These are phyloP conservation scores for Postia placenta DNA, from an alignment of 768 basidiomycete genomes.

Conservation along the genomic window DNA sequence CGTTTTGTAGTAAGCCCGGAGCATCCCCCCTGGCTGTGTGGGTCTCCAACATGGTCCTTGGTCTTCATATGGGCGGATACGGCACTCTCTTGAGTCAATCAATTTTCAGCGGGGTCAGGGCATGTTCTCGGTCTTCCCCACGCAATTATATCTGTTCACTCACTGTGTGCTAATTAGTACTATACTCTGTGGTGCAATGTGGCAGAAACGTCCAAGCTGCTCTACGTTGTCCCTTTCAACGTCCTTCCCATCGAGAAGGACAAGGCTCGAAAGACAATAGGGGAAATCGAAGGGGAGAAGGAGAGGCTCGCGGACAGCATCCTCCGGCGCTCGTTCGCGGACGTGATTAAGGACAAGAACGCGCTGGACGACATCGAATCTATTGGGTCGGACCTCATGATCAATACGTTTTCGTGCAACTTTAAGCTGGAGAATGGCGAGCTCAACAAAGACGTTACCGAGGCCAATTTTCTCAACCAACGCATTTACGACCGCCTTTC, in stretches of 20 bases:
- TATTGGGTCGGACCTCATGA: constrained; percentile 37
- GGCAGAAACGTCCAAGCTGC: constrained; percentile 19
- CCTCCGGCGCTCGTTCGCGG: constrained; percentile 23
- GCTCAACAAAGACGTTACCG: constrained; percentile 31
- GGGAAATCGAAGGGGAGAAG: constrained; percentile 20
- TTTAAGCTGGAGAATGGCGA: constrained; percentile 27
- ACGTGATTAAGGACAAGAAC: constrained; percentile 22
- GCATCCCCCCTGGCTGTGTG: constrained; percentile 34
- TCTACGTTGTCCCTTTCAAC: constrained; percentile 35
- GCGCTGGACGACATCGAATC: constrained; percentile 21
- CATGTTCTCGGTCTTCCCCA: constrained; percentile 10
- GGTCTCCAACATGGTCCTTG: constrained; percentile 33
- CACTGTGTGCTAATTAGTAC: no score
- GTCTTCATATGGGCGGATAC: constrained; percentile 33
- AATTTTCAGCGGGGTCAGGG: constrained; percentile 30
- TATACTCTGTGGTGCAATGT: neutral
- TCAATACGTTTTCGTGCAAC: constrained; percentile 41
- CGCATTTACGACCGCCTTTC: constrained; percentile 35
- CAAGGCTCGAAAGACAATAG: constrained; percentile 3
- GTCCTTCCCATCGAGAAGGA: constrained; percentile 30
- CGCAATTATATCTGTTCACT: no score
- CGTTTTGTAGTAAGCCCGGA: constrained; percentile 42
- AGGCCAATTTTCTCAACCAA: constrained; percentile 36
- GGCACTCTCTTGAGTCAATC: constrained; percentile 35
- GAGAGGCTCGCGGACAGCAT: constrained; percentile 21